Percentiles rank a stretch among this genome's conserved stretches.
Conservation (phyloP, 1,284 basidiomycete species). For the Moesziomyces sp. region DNA sequence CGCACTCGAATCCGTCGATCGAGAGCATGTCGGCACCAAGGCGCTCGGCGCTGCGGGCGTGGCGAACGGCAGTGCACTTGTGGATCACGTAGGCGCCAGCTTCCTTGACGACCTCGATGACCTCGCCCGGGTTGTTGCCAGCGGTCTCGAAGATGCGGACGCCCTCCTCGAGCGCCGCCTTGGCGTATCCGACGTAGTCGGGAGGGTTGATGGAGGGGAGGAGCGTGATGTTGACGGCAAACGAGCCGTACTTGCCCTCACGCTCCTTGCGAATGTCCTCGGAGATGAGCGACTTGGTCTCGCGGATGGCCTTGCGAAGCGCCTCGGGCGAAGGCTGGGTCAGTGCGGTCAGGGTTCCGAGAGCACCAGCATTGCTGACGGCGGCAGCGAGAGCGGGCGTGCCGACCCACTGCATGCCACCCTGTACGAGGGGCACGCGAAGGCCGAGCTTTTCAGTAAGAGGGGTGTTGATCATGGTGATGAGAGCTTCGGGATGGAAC, state of each 20-base stretch:
- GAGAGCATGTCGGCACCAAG: constrained; percentile 82
- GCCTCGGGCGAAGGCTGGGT: constrained; percentile 88
- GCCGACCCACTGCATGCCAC: constrained; percentile 76
- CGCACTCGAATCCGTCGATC: constrained; percentile 73
- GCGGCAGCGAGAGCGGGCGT: constrained; percentile 79
- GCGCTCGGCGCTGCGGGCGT: constrained; percentile 76
- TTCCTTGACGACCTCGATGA: constrained; percentile 84
- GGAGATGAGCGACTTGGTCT: constrained; percentile 72
- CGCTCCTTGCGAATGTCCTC: constrained; percentile 49
- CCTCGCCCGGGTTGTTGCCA: constrained; percentile 83
- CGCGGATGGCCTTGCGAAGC: constrained; percentile 82
- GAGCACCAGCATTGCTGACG: constrained; percentile 85
- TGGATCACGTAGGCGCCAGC: constrained; percentile 82
- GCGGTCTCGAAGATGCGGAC: constrained; percentile 91
- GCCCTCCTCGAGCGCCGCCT: constrained; percentile 87
- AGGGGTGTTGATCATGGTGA: constrained; percentile 60
- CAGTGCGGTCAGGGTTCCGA: constrained; percentile 86
- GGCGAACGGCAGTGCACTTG: constrained; percentile 81
- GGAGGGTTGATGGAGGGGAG: constrained; percentile 90
- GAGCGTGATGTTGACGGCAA: constrained; percentile 89
- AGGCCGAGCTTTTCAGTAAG: constrained; percentile 69
- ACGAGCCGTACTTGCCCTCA: constrained; percentile 54
- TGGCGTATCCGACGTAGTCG: constrained; percentile 85
- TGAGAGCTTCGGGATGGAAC: not conserved
- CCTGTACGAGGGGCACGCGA: constrained; percentile 64